Evolutionary conservation across 139 green algal genomes (phyloP).

Genomic region (Gonium pectorale): DNA sequence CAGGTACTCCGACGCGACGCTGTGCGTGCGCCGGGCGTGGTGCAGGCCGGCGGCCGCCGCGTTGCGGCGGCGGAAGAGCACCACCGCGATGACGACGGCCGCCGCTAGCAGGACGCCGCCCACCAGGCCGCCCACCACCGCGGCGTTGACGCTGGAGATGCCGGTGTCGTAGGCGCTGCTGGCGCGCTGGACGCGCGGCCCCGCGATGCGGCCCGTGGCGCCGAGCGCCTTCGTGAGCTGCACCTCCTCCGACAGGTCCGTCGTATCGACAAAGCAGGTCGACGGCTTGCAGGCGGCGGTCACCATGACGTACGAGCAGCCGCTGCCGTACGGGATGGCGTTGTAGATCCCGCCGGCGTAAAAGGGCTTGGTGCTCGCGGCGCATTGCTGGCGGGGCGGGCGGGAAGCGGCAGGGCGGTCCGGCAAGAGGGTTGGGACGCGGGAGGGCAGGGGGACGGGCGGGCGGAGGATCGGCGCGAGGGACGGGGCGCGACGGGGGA

Average conservation of each 20-base stretch:
- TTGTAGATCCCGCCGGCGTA: neutral
- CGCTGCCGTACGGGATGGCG: neutral
- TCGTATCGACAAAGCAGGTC: constrained; percentile 4
- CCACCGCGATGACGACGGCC: neutral
- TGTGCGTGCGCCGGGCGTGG: neutral
- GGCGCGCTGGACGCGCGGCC: neutral
- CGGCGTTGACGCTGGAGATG: neutral
- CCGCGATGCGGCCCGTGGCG: neutral
- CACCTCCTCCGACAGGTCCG: neutral
- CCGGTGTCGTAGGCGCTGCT: neutral
- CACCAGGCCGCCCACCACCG: neutral
- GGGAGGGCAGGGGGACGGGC: too few species aligned
- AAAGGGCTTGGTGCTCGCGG: neutral
- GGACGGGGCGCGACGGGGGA: too few species aligned
- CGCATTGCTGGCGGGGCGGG: constrained; percentile 6
- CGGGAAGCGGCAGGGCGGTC: too few species aligned
- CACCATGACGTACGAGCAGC: constrained; percentile 27
- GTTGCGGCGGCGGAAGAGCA: neutral
- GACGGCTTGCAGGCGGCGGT: constrained; percentile 12
- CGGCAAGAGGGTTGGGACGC: too few species aligned
- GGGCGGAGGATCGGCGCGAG: too few species aligned
- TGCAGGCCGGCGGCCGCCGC: neutral
- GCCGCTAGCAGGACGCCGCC: neutral
- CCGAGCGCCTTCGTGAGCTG: neutral
- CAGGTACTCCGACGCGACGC: neutral